These are phyloP conservation scores for Cenchrus americanus DNA, from an alignment of 176 grass and related monocot species.

Conservation along the genomic window DNA sequence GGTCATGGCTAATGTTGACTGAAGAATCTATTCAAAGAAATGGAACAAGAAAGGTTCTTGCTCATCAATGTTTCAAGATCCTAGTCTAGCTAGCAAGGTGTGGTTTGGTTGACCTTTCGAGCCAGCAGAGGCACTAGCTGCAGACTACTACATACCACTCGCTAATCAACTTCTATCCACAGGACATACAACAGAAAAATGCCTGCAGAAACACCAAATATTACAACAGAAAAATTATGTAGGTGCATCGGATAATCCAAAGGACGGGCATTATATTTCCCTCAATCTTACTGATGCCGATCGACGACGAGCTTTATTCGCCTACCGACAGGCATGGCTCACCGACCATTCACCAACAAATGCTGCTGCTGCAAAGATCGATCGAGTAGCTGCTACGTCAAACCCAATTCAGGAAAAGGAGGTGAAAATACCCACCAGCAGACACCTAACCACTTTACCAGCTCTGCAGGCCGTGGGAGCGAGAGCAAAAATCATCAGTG, in stretches of 20 bases:
- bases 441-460: slow-evolving; percentile 30
- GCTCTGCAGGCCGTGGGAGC: no score
- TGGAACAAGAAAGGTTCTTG: neutral
- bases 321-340: slow-evolving; percentile 42
- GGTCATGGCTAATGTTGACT: slow-evolving; percentile 8
- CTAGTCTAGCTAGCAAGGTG: neutral
- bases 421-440: slow-evolving; percentile 24
- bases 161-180: neutral
- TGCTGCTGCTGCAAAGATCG: neutral
- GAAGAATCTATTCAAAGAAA: slow-evolving; percentile 20
- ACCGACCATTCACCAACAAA: neutral
- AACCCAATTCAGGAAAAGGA: neutral
- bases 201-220: no score
- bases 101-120: slow-evolving; percentile 30
- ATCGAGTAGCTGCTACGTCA: slow-evolving; percentile 40
- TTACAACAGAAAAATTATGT: no score
- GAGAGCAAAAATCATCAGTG: no score
- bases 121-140: neutral
- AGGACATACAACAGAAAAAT: no score
- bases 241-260: slow-evolving; percentile 15
- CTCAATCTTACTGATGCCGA: neutral
- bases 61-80: neutral
- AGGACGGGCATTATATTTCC: neutral
- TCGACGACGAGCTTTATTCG: slow-evolving; percentile 22
- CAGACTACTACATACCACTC: neutral